Base-by-base conservation (phyloP, 805 yeast genomes). In the Komagataella populi region DNA sequence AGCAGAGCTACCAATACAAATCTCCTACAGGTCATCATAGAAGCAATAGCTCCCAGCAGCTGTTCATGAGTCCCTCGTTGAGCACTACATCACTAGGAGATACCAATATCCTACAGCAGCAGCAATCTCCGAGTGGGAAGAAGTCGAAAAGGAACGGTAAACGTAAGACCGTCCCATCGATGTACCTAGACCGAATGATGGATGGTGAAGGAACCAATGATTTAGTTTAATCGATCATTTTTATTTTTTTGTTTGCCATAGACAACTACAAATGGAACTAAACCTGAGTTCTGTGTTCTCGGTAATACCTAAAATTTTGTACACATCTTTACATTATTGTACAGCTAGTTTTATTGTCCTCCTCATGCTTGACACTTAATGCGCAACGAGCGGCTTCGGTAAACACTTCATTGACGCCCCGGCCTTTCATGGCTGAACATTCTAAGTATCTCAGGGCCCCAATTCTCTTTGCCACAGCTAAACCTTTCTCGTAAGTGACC, bases 321-420 rank as follows among this genome's bases (percentile, higher is more conserved):
- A 20, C 22, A 10, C 50, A 12, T n/a, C 22, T 17, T 44, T 23
- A 50, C 43, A 51, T 50, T 17, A 52, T 53, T 17, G 49, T 49
- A 43, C 51, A 48, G 17, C 69, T 72, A 49, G 84, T 75, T 51
- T 73, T 76, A 55, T 70, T 70, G 49, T 79, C 80, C 51, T 90
- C 91, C 69, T 82, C 87, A 49, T 95, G 86, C 62, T 80, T 87
- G 12, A 96, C 96, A 55, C 86, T 83, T 58, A 91, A 74, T 2
- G 97, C 98, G 62, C 96, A 90, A 65, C 99, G 82, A 6, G 98
- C 96, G 47, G 98, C 99, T 69, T 93, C 99, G 0, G 97, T 89
- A 65, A 93, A 93, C 7, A 97, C 98, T 70, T 93, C 99, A 63
- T 95, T 93, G n/a, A 93, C 99, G 57, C 99, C 99, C 62, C 95